phyloP scores from a whole-genome alignment of 78 protist species.

The Anaeramoeba ignava region DNA sequence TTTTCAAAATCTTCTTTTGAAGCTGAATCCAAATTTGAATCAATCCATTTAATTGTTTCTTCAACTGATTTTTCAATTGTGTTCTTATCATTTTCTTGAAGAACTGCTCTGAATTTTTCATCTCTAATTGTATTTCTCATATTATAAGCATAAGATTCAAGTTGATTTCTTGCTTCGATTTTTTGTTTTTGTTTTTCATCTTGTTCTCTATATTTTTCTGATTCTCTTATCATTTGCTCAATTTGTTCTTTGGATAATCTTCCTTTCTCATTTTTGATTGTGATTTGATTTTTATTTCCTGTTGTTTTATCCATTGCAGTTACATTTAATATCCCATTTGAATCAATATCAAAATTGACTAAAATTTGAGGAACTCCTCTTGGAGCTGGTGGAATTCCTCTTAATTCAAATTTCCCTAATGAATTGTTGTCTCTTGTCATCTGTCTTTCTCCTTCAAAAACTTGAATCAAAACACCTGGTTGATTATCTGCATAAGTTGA shows the following conservation, averaged over 20 bases:
- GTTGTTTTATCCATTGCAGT: constrained; percentile 82
- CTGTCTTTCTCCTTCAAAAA: constrained; percentile 74
- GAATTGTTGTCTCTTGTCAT: constrained; percentile 67
- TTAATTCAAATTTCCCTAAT: constrained; percentile 61
- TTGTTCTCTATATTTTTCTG: constrained; percentile 72
- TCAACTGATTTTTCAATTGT: not conserved
- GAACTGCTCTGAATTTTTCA: no score
- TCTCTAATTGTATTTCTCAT: no score
- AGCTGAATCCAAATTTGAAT: not conserved
- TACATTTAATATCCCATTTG: constrained; percentile 82
- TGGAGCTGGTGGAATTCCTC: constrained; percentile 76
- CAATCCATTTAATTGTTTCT: constrained; percentile 4
- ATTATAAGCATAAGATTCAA: constrained; percentile 65
- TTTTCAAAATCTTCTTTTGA: constrained; percentile 24
- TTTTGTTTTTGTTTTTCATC: constrained; percentile 43
- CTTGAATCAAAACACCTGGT: constrained; percentile 50
- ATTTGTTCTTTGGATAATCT: constrained; percentile 73
- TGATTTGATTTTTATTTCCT: constrained; percentile 64
- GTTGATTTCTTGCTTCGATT: constrained; percentile 63
- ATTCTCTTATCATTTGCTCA: constrained; percentile 79
- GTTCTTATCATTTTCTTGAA: constrained; percentile 10
- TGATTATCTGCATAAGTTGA: constrained; percentile 96
- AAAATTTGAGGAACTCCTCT: constrained; percentile 74
- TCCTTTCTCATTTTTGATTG: constrained; percentile 39
- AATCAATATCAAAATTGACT: constrained; percentile 76